These are phyloP conservation scores for Alternaria gansuensis DNA, from an alignment of 2,329 filamentous ascomycete species.

Conservation along the genomic window DNA sequence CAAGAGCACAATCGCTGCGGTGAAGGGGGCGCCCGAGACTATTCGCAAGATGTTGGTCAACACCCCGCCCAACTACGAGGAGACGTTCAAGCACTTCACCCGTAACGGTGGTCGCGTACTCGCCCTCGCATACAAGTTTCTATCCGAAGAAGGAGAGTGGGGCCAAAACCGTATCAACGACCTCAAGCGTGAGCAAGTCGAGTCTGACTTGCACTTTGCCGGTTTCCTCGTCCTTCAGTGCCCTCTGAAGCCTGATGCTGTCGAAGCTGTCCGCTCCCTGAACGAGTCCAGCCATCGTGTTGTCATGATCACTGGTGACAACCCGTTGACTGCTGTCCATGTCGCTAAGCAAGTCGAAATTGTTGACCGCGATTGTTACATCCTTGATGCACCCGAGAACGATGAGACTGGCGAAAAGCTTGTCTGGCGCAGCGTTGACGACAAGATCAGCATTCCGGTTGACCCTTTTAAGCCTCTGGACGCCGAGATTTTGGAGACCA, in stretches of 20 bases:
- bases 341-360: constrained; percentile 97
- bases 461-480: constrained; percentile 85
- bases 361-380: constrained; percentile 92
- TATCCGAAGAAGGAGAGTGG: constrained; percentile 82
- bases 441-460: constrained; percentile 84
- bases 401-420: constrained; percentile 81
- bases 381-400: constrained; percentile 92
- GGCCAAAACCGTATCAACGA: constrained; percentile 89
- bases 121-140: constrained; percentile 91
- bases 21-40: constrained; percentile 97
- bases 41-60: constrained; percentile 91
- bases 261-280: constrained; percentile 92
- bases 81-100: constrained; percentile 98
- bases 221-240: constrained; percentile 96
- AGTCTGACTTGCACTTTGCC: constrained; percentile 84
- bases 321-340: constrained; percentile 94
- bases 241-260: constrained; percentile 94
- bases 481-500: constrained; percentile 77
- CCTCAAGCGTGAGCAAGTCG: constrained; percentile 90
- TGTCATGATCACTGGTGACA: constrained; percentile 99
- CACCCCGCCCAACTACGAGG: constrained; percentile 88
- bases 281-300: constrained; percentile 99
- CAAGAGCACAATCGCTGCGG: constrained; percentile 88
- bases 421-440: constrained; percentile 94
- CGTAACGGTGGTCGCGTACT: constrained; percentile 94